A percentile compares a stretch with the other conserved stretches of the same genome.
phyloP scores from a whole-genome alignment of 164 flowering plant species.

The Chimonanthus praecox region DNA sequence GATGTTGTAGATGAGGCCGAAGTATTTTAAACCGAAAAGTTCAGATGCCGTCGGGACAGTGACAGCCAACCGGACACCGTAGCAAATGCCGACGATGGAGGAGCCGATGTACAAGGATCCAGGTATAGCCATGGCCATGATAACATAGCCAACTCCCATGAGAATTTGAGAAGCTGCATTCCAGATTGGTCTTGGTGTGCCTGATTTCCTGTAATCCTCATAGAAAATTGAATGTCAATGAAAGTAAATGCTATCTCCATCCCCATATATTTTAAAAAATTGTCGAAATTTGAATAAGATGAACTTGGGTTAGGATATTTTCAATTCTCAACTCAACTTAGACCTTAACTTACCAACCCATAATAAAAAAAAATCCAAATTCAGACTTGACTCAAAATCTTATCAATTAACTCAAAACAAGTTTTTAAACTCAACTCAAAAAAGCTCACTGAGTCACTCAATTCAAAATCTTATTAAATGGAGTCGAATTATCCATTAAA shows the following conservation, averaged over 20 bases:
- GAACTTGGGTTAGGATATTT: too few relatives aligned
- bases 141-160: slow-evolving; percentile 68
- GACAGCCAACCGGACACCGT: slow-evolving; percentile 77
- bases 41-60: slow-evolving; percentile 90
- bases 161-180: slow-evolving; percentile 83
- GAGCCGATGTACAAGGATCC: slow-evolving; percentile 79
- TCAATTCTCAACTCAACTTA: too few relatives aligned
- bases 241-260: background rate
- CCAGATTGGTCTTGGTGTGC: slow-evolving; percentile 82
- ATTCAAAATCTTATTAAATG: too few relatives aligned
- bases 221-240: background rate
- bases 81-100: slow-evolving; percentile 66
- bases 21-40: slow-evolving; percentile 82
- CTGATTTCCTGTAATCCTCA: slow-evolving; percentile 49
- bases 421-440: too few relatives aligned
- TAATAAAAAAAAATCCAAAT: too few relatives aligned
- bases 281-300: background rate
- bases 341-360: too few relatives aligned
- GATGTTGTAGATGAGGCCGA: slow-evolving; percentile 78
- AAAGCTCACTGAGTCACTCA: too few relatives aligned
- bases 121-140: slow-evolving; percentile 68
- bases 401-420: too few relatives aligned
- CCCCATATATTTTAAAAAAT: background rate
- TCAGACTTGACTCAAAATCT: too few relatives aligned
- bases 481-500: too few relatives aligned